Percentiles rank a stretch among this genome's conserved stretches.
These are phyloP conservation scores for Sclerotinia trifoliorum DNA, from an alignment of 2,329 filamentous ascomycete genomes.

Conservation along the genomic window DNA sequence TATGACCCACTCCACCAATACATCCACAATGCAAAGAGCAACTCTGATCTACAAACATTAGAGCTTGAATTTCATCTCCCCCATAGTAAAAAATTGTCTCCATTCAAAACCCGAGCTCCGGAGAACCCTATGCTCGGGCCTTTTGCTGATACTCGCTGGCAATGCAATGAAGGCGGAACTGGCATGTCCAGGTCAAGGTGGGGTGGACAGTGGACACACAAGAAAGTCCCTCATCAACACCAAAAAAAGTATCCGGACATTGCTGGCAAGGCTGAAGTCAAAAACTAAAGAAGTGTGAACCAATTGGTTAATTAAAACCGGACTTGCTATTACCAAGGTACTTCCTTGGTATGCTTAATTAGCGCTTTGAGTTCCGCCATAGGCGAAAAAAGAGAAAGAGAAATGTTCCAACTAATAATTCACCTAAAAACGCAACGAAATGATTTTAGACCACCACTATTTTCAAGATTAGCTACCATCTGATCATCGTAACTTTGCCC, in stretches of 20 bases:
- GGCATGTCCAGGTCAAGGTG: slow-evolving; percentile 42
- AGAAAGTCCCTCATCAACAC: slow-evolving; percentile 52
- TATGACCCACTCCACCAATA: background rate
- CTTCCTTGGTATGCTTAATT: background rate
- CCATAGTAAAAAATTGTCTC: background rate
- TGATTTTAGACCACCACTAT: background rate
- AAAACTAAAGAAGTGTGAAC: slow-evolving; percentile 33
- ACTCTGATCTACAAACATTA: slow-evolving; percentile 5
- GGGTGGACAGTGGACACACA: slow-evolving; percentile 44
- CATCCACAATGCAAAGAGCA: slow-evolving; percentile 10
- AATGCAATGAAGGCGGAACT: slow-evolving; percentile 32
- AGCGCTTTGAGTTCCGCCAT: slow-evolving; percentile 31
- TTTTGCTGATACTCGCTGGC: slow-evolving; percentile 10
- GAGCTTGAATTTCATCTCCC: background rate
- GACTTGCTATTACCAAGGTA: slow-evolving; percentile 30
- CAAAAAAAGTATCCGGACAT: slow-evolving; percentile 54
- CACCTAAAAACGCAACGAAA: background rate
- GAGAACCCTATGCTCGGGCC: slow-evolving; percentile 15
- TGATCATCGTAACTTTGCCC: background rate
- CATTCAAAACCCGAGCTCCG: background rate
- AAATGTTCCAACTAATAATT: slow-evolving; percentile 6
- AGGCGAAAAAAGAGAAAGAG: slow-evolving; percentile 16
- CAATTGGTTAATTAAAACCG: background rate
- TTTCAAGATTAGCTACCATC: background rate
- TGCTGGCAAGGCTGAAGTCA: slow-evolving; percentile 46